Percentiles rank a stretch among this genome's conserved stretches.
These are phyloP conservation scores for Cytospora leucostoma DNA, from an alignment of 2,329 filamentous ascomycete genomes.

Conservation along the genomic window DNA sequence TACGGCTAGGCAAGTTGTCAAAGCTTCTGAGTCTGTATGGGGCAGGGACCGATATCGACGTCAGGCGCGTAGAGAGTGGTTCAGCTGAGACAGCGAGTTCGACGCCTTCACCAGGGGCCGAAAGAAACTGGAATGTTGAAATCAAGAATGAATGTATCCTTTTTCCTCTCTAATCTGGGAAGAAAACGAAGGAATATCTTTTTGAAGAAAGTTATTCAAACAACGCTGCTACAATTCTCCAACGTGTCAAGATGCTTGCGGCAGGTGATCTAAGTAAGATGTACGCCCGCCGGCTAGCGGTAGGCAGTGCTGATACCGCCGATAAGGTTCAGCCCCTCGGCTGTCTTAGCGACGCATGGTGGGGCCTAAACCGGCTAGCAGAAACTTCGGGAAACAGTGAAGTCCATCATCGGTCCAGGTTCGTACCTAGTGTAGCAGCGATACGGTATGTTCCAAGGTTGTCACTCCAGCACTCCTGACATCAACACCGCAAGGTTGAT, in stretches of 20 bases:
- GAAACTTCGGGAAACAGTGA: neutral
- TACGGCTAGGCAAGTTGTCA: slow-evolving; percentile 24
- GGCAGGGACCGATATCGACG: slow-evolving; percentile 13
- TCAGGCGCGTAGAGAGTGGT: slow-evolving; percentile 5
- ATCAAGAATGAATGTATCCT: neutral
- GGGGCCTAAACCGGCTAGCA: neutral
- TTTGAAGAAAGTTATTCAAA: neutral
- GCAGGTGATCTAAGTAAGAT: neutral
- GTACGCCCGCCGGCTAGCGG: neutral
- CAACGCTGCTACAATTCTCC: neutral
- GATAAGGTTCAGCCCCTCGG: slow-evolving; percentile 18
- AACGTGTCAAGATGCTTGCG: slow-evolving; percentile 25
- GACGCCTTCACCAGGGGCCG: neutral
- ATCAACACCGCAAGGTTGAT: too few species aligned
- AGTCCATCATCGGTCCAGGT: neutral
- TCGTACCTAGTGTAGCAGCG: too few species aligned
- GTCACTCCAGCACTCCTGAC: too few species aligned
- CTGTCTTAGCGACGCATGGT: neutral
- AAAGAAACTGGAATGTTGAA: neutral
- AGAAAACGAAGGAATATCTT: neutral
- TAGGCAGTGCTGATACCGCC: slow-evolving; percentile 8
- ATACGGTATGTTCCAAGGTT: too few species aligned
- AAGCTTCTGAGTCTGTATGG: slow-evolving; percentile 13
- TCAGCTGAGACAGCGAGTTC: neutral
- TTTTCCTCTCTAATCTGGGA: neutral